phyloP scores from a whole-genome alignment of 139 green algal species.

The Penium margaritaceum region DNA sequence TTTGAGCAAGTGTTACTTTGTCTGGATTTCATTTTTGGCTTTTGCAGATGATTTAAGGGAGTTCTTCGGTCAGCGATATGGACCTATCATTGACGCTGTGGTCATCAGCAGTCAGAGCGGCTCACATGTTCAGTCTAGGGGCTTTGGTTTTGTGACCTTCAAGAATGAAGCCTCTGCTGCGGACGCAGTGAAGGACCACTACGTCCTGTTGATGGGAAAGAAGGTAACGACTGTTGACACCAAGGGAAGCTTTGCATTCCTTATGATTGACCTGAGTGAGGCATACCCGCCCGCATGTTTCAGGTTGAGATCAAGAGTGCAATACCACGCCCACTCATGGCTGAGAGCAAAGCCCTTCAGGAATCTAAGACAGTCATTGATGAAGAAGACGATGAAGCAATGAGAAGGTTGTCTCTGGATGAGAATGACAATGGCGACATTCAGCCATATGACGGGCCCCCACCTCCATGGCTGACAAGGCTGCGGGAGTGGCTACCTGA shows the following conservation, averaged over 20 bases:
- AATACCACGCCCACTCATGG: conserved; percentile 29
- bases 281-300: background rate
- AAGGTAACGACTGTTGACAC: conserved; percentile 43
- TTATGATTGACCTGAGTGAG: no score
- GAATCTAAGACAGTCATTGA: no score
- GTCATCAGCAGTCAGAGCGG: conserved; percentile 38
- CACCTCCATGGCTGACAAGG: conserved; percentile 24
- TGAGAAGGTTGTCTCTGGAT: no score
- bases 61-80: conserved; percentile 39
- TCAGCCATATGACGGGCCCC: conserved; percentile 10
- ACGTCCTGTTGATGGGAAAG: conserved; percentile 37
- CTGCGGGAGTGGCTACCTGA: conserved; percentile 33
- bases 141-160: conserved; percentile 48
- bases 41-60: conserved; percentile 41
- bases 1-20: no score
- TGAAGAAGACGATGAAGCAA: no score
- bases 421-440: no score
- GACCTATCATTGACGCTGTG: conserved; percentile 33
- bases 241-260: no score
- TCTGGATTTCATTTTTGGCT: background rate
- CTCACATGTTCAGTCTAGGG: conserved; percentile 28
- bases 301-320: conserved; percentile 41
- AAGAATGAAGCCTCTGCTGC: conserved; percentile 33
- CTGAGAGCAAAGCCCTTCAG: no score
- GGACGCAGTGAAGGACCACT: conserved; percentile 37